These are phyloP conservation scores for Physaria fendleri DNA, from an alignment of 345 rosid species.

Conservation along the genomic window DNA sequence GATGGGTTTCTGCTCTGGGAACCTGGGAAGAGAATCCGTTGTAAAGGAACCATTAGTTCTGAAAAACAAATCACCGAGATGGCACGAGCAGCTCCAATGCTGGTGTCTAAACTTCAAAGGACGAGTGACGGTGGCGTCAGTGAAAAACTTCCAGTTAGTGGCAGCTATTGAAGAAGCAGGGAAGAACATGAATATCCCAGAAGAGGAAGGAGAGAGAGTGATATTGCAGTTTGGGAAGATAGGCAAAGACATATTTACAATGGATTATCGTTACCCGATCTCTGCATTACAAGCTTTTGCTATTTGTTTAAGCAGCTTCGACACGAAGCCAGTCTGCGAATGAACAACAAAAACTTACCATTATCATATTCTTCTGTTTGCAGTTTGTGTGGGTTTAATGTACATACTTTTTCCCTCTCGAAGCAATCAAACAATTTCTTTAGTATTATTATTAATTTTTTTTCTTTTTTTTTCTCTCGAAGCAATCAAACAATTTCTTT, in stretches of 20 bases:
- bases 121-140: constrained; percentile 88
- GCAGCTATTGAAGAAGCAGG: constrained; percentile 50
- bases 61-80: constrained; percentile 89
- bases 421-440: constrained; percentile 3
- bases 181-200: constrained; percentile 41
- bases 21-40: constrained; percentile 23
- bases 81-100: constrained; percentile 95
- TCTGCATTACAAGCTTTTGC: constrained; percentile 98
- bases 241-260: constrained; percentile 87
- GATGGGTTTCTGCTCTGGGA: constrained; percentile 34
- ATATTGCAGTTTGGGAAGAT: constrained; percentile 92
- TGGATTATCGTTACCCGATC: constrained; percentile 90
- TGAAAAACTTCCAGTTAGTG: constrained; percentile 88
- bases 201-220: constrained; percentile 66
- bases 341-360: constrained; percentile 23
- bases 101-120: constrained; percentile 95
- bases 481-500: constrained; percentile 3
- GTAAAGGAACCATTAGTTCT: constrained; percentile 44
- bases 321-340: constrained; percentile 90
- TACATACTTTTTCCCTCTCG: constrained; percentile 19
- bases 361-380: neutral
- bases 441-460: too few species aligned
- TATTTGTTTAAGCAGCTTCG: constrained; percentile 93
- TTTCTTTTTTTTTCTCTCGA: constrained; percentile 5
- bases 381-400: constrained; percentile 18